Base-by-base conservation (phyloP, 306 rosid species). In the Carpinus fangiana region DNA sequence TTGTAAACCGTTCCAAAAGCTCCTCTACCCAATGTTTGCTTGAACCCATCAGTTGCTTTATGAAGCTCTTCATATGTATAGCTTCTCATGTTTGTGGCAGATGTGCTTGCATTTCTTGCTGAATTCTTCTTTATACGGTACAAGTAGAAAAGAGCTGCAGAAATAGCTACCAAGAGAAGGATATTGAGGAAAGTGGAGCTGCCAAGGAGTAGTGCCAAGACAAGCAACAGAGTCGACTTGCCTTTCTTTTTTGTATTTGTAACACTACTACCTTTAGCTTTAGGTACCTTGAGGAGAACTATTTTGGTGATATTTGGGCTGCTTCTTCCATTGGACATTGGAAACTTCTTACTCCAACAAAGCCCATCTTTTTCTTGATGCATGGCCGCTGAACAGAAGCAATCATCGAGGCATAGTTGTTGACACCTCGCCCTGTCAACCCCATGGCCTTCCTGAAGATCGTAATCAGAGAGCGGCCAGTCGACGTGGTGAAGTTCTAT, bases 11-110 rank as follows among this genome's bases (percentile, higher is more conserved):
- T 80, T 66, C 83, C 81, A 14, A 62, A 83, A 75, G 78, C 71
- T 45, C 86, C 83, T 34, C 34, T 64, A 34, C 83, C 86, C 59
- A 79, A 7, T 48, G 9, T 61, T 62, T 83, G 75, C 73, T 65
- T 83, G 76, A 76, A 83, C 45, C 79, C 84, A 14, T 26, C 6
- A 2, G 87, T 84, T 53, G 84, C 79, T 65, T 80, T 59, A 64
- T 72, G 6, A 5, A 84, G 76, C 41, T 56, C 62, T 5, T 84
- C 10, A 20, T 66, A 80, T 8, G 82, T 50, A 34, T 47, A 79
- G 5, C 50, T 54, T 73, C 36, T 73, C 31, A 71, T 55, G 8
- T 34, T 48, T 7, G 60, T 18, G 26, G 60, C 9, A 23, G 59
- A 26, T 55, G 38, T 6, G 47, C 26, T 50, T 47, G 38, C 13